Evolutionary conservation across 2,329 filamentous ascomycete genomes (phyloP).

Genomic region (Pseudogymnoascus sp.): DNA sequence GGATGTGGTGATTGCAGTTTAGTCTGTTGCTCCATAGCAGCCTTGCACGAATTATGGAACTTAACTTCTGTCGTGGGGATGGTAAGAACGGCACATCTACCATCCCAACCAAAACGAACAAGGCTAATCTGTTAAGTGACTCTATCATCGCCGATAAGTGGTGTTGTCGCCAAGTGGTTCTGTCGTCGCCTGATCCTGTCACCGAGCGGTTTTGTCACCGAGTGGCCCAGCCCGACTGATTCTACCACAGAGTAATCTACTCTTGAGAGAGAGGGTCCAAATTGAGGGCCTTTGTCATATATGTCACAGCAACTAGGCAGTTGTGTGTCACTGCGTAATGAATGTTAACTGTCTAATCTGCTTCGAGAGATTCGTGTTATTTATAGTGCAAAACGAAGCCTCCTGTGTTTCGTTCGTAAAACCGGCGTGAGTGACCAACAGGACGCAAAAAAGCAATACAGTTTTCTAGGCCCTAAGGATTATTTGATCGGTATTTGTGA

Average conservation of each 20-base stretch:
- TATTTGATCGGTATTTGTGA: neutral
- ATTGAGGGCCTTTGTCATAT: neutral
- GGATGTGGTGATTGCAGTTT: neutral
- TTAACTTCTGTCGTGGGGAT: too few species aligned
- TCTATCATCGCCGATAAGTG: neutral
- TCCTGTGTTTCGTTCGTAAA: too few species aligned
- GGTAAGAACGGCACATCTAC: too few species aligned
- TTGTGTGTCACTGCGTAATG: too few species aligned
- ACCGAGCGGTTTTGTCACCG: neutral
- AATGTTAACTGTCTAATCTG: neutral
- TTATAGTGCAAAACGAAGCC: too few species aligned
- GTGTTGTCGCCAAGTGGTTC: neutral
- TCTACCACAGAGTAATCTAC: neutral
- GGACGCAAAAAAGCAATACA: neutral
- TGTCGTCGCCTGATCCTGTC: neutral
- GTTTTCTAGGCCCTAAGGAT: neutral
- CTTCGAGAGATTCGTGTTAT: neutral
- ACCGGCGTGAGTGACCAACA: neutral
- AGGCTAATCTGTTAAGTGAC: neutral
- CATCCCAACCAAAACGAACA: too few species aligned
- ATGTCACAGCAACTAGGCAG: too few species aligned
- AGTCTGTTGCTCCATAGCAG: too few species aligned
- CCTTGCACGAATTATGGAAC: too few species aligned
- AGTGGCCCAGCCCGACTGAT: neutral
- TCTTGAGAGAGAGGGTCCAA: neutral